phyloP scores from a whole-genome alignment of 495 filamentous ascomycete genomes.

The Aspergillus biplanus region DNA sequence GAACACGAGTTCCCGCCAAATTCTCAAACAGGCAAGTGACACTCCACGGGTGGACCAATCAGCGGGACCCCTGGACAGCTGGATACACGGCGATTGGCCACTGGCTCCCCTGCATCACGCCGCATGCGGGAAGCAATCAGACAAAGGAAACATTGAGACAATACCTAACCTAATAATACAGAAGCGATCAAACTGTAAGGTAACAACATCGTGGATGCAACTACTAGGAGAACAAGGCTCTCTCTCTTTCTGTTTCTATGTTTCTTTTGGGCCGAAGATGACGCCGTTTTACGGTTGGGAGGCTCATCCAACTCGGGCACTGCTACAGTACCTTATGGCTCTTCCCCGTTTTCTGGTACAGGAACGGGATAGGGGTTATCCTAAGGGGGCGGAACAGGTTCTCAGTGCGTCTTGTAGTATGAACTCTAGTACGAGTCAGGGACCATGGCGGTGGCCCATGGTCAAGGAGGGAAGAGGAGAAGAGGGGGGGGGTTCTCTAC shows the following conservation, averaged over 20 bases:
- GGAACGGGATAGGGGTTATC: background rate
- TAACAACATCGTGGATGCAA: background rate
- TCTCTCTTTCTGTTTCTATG: background rate
- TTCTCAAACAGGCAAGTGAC: slow-evolving; percentile 23
- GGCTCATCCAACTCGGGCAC: slow-evolving; percentile 3
- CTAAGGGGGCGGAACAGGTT: background rate
- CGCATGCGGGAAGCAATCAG: slow-evolving; percentile 39
- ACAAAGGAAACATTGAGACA: slow-evolving; percentile 38
- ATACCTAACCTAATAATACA: slow-evolving; percentile 24
- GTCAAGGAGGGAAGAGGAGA: background rate
- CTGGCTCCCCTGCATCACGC: slow-evolving; percentile 33
- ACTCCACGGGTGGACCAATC: slow-evolving; percentile 20
- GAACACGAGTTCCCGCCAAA: slow-evolving; percentile 12
- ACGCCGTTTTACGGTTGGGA: background rate
- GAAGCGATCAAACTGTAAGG: slow-evolving; percentile 9
- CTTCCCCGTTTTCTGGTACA: background rate
- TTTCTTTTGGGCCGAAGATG: background rate
- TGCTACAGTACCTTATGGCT: slow-evolving; percentile 10
- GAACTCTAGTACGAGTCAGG: background rate
- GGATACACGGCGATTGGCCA: slow-evolving; percentile 19
- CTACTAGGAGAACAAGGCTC: background rate
- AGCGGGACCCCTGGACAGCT: slow-evolving; percentile 1
- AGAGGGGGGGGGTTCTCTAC: background rate
- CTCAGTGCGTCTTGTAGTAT: background rate
- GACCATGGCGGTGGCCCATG: background rate